Evolutionary conservation across 768 basidiomycete species (phyloP).

Genomic region (Suillus discolor): DNA sequence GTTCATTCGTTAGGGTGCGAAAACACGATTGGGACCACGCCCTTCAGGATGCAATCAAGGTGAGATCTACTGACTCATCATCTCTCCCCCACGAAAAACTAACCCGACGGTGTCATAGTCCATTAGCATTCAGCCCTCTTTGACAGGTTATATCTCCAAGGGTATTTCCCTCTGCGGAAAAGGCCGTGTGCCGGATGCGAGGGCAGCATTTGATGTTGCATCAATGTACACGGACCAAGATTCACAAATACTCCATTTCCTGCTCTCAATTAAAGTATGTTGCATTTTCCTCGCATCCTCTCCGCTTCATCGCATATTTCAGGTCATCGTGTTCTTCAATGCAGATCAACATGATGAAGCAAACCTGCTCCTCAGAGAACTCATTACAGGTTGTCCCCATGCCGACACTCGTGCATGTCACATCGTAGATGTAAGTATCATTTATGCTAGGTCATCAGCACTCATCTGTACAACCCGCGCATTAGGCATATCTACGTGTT

Average conservation of each 20-base stretch:
- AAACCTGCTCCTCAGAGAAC: neutral
- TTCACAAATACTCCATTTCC: neutral
- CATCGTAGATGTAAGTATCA: neutral
- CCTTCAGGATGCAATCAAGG: neutral
- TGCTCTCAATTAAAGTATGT: neutral
- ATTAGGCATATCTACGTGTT: neutral
- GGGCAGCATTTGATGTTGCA: neutral
- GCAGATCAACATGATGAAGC: neutral
- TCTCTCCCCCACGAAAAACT: neutral
- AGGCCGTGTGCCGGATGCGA: neutral
- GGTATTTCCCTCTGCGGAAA: neutral
- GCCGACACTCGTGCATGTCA: neutral
- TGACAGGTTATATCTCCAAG: neutral
- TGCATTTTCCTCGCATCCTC: neutral
- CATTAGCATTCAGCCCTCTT: neutral
- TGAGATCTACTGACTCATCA: neutral
- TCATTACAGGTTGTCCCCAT: neutral
- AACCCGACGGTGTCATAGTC: neutral
- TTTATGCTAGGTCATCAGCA: no score
- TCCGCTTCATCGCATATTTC: neutral
- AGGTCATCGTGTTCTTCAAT: neutral
- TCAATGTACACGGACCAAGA: neutral
- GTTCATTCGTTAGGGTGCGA: neutral
- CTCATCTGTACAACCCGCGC: neutral
- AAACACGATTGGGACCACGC: neutral